Conservation (phyloP, 2,329 filamentous ascomycete genomes). For the Curvularia lunata region DNA sequence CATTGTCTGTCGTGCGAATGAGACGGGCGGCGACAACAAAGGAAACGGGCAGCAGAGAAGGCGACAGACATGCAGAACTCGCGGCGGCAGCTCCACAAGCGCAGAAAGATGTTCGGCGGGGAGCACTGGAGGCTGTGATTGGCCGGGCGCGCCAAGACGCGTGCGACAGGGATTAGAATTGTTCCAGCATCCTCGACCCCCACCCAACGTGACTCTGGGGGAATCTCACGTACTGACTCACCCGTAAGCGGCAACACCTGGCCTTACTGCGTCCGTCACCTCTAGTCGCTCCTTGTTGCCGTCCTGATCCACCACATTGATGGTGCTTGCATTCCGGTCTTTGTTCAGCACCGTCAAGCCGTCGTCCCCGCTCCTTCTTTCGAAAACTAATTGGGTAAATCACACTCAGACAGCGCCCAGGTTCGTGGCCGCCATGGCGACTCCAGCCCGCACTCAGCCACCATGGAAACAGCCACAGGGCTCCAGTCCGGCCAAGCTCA, state of each 20-base stretch:
- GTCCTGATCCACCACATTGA: constrained; percentile 32
- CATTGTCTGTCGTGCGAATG: constrained; percentile 21
- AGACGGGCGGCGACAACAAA: constrained; percentile 1
- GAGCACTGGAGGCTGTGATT: constrained; percentile 35
- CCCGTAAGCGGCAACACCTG: constrained; percentile 24
- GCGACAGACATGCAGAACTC: constrained; percentile 6
- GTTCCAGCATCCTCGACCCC: constrained; percentile 11
- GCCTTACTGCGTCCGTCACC: constrained; percentile 16
- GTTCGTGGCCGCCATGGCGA: constrained; percentile 39
- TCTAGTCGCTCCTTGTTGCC: constrained; percentile 26
- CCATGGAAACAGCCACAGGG: constrained; percentile 49
- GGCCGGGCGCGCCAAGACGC: constrained; percentile 37
- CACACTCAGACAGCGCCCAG: constrained; percentile 9
- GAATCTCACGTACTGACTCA: constrained; percentile 31
- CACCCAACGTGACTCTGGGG: constrained; percentile 17
- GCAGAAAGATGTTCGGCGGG: constrained; percentile 28
- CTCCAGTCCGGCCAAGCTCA: constrained; percentile 62
- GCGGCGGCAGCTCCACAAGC: constrained; percentile 17
- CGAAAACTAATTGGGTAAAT: constrained; percentile 19
- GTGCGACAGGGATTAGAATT: constrained; percentile 21
- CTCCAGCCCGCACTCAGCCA: constrained; percentile 47
- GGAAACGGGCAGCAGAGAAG: not conserved
- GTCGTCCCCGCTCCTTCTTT: constrained; percentile 29
- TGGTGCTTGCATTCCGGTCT: constrained; percentile 38
- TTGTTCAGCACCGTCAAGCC: constrained; percentile 37